These are phyloP conservation scores for Fusarium avenaceum DNA, from an alignment of 2,329 filamentous ascomycete genomes.

Conservation along the genomic window DNA sequence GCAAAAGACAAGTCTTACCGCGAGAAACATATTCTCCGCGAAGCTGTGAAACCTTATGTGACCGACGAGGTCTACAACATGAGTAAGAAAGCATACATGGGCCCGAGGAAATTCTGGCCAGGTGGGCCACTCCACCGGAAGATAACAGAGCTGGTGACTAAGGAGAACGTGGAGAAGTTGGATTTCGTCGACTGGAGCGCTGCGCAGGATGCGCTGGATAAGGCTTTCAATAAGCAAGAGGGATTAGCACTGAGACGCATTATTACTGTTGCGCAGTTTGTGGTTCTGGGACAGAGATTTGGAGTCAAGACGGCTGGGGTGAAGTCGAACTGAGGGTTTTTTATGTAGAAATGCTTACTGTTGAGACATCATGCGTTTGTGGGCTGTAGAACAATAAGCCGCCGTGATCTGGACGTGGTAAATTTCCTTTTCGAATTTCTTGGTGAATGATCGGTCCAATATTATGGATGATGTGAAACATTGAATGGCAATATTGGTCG, in stretches of 20 bases:
- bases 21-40: slow-evolving; percentile 8
- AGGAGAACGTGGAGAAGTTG: slow-evolving; percentile 1
- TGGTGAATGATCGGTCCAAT: no score
- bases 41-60: slow-evolving; percentile 10
- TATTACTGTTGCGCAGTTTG: slow-evolving; percentile 11
- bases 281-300: slow-evolving; percentile 7
- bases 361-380: no score
- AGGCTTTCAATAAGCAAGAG: slow-evolving; percentile 2
- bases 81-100: slow-evolving; percentile 19
- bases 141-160: neutral
- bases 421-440: no score
- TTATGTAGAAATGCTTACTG: no score
- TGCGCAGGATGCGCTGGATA: neutral
- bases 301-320: neutral
- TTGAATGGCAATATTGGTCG: no score
- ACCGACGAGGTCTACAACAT: slow-evolving; percentile 18
- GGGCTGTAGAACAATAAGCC: no score
- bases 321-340: neutral
- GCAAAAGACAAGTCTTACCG: slow-evolving; percentile 6
- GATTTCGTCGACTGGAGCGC: slow-evolving; percentile 7
- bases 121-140: slow-evolving; percentile 4
- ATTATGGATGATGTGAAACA: no score
- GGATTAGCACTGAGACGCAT: slow-evolving; percentile 1
- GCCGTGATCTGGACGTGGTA: no score
- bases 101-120: slow-evolving; percentile 9